phyloP scores from a whole-genome alignment of 495 filamentous ascomycete genomes.

The Penicillium roqueforti region DNA sequence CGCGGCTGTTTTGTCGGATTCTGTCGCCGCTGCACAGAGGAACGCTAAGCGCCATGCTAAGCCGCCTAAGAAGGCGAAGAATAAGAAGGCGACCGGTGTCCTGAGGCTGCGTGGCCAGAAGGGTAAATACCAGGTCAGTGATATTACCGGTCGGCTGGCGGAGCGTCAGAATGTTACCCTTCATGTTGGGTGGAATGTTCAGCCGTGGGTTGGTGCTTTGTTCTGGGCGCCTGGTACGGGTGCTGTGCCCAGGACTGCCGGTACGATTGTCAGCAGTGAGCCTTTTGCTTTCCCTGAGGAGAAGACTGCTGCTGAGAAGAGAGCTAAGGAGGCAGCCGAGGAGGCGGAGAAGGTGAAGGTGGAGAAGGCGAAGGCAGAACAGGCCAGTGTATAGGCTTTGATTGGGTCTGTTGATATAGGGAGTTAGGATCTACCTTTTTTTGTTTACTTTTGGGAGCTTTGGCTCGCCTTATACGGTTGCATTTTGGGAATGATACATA shows the following conservation, averaged over 20 bases:
- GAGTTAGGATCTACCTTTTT: not conserved
- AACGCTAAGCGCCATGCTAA: slow-evolving; percentile 17
- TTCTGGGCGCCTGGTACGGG: slow-evolving; percentile 63
- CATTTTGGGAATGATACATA: not conserved
- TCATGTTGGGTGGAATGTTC: slow-evolving; percentile 86
- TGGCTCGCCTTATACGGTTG: not conserved
- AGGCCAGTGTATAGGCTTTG: slow-evolving; percentile 4
- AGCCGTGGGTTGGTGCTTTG: slow-evolving; percentile 91
- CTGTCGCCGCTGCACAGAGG: not conserved
- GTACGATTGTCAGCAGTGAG: slow-evolving; percentile 60
- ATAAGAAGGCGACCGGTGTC: slow-evolving; percentile 48
- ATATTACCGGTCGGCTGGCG: slow-evolving; percentile 71
- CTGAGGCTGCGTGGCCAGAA: slow-evolving; percentile 72
- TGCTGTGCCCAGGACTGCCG: slow-evolving; percentile 55
- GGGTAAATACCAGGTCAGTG: slow-evolving; percentile 92
- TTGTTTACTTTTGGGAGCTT: not conserved
- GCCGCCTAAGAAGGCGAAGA: slow-evolving; percentile 15
- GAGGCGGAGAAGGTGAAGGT: too few relatives aligned
- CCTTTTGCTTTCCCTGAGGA: slow-evolving; percentile 66
- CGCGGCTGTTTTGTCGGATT: slow-evolving; percentile 16
- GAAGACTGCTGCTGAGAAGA: slow-evolving; percentile 17
- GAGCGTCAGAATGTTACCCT: slow-evolving; percentile 68
- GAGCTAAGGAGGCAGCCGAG: slow-evolving; percentile 11
- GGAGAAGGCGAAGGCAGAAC: slow-evolving; percentile 1
- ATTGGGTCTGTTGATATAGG: not conserved